Conservation (phyloP, 345 rosid species). For the Murraya paniculata region DNA sequence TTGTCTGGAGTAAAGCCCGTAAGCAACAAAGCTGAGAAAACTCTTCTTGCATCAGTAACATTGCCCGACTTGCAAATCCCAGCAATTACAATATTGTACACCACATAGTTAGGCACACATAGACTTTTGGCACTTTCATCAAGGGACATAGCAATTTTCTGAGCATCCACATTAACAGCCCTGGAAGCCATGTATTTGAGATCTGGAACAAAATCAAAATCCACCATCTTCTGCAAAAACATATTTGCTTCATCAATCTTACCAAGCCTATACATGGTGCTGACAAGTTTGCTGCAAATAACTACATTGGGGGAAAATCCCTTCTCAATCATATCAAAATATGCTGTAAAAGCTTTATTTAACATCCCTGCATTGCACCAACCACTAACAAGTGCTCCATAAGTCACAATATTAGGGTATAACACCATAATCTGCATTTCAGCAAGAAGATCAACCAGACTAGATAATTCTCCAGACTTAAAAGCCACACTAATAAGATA, state of each 20-base stretch:
- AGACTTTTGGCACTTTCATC: conserved; percentile 36
- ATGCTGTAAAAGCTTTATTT: conserved; percentile 56
- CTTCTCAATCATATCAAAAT: conserved; percentile 59
- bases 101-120: conserved; percentile 50
- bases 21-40: conserved; percentile 44
- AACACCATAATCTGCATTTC: conserved; percentile 43
- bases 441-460: conserved; percentile 40
- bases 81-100: conserved; percentile 64
- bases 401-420: conserved; percentile 53
- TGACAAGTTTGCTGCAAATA: conserved; percentile 65
- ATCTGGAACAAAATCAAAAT: conserved; percentile 39
- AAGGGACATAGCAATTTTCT: conserved; percentile 43
- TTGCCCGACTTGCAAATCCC: conserved; percentile 72
- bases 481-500: conserved; percentile 57
- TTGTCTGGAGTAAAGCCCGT: conserved; percentile 56
- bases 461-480: conserved; percentile 38
- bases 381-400: conserved; percentile 57
- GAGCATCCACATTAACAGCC: conserved; percentile 30
- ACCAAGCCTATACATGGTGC: conserved; percentile 52
- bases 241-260: conserved; percentile 67
- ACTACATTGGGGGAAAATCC: conserved; percentile 52
- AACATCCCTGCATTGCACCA: conserved; percentile 64
- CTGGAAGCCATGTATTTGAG: conserved; percentile 23
- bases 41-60: conserved; percentile 50
- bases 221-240: conserved; percentile 54